Evolutionary conservation across 139 green algal genomes (phyloP), one percentile per base, ranked within the genome.

Genomic region (Ettlia oleoabundans): DNA sequence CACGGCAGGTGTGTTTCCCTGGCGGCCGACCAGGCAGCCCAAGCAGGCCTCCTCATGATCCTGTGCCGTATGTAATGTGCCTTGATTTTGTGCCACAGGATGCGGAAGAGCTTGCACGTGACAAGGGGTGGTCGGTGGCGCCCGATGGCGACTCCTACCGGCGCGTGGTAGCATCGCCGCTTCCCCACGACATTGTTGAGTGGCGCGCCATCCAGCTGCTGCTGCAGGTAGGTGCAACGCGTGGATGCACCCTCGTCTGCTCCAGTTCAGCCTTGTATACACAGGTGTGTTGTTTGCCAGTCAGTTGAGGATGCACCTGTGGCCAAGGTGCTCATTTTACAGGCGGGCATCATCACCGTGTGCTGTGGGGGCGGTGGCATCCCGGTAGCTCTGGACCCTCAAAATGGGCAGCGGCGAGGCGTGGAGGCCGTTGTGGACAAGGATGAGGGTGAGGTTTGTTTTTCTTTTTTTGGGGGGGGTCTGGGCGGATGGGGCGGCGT

Each of bases 401-500:
- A 7, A 6, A n/a, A 24, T 9, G 38, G 42, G 8, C 41, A 32
- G 53, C n/a, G 72, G 30, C 65, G 82, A 2, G 84, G 84, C 6
- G 64, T 88, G 42, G 71, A 87, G 62, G 80, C 80, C 24, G 84
- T 88, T 33, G 76, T 88, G 24, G 84, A 88, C 73, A 88, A 88
- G 76, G 84, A 88, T 32, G 63, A 68, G 35, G 70, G 70, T 74
- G 66, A 42, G 37, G 47, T n/a, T n/a, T n/a, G n/a, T n/a, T n/a
- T n/a, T n/a, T n/a, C n/a, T n/a, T n/a, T n/a, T n/a, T n/a, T n/a
- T n/a, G n/a, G n/a, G n/a, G n/a, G n/a, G n/a, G n/a, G n/a, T n/a
- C n/a, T n/a, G n/a, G n/a, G n/a, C n/a, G n/a, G n/a, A n/a, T n/a
- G n/a, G n/a, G n/a, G n/a, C n/a, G n/a, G n/a, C n/a, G n/a, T n/a